Base-by-base conservation (phyloP, 331 rosid species). In the Acacia concinna region DNA sequence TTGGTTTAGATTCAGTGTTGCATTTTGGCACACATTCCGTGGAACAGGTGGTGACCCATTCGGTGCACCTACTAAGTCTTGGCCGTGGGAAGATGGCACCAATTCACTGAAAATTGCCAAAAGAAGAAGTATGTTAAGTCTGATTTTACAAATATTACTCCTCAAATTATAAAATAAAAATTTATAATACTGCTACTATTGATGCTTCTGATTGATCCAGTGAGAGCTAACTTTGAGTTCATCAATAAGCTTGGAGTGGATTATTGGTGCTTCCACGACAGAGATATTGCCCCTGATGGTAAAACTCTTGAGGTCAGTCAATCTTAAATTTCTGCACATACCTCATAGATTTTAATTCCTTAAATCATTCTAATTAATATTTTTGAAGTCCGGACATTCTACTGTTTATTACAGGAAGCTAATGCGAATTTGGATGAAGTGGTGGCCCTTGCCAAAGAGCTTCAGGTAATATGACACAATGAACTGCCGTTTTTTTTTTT, bases 51-150 rank as follows among this genome's bases (percentile, higher is more conserved):
- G 83, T 56, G 99, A 95, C 21, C 97, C 98, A 41, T 95, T 95
- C 15, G 97, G 99, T 80, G 96, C 97, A 10, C 86, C 90, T 23
- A 91, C 98, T 32, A 95, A 95, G 79, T n/a, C 62, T 62, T 95
- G 97, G 99, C 99, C 98, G 2, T 93, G 99, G 99, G 98, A 93
- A 86, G 97, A 95, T 79, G 99, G 98, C 83, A 93, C 97, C 73
- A 93, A 93, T 79, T 91, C 97, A 59, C n/a, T 95, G 81, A 90
- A 80, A 68, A 95, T 95, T 97, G 98, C 99, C 31, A 95, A 95
- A 87, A 86, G 96, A 87, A 91, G 99, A 86, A 93, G 98, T 92
- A 85, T 30, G 97, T 41, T 66, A 71, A 64, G 8, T 2, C 23
- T 52, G n/a, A 34, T 73, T 54, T 74, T 80, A 17, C n/a, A 47